Base-by-base conservation (phyloP, 331 rosid species). In the Pyracantha coccinea region DNA sequence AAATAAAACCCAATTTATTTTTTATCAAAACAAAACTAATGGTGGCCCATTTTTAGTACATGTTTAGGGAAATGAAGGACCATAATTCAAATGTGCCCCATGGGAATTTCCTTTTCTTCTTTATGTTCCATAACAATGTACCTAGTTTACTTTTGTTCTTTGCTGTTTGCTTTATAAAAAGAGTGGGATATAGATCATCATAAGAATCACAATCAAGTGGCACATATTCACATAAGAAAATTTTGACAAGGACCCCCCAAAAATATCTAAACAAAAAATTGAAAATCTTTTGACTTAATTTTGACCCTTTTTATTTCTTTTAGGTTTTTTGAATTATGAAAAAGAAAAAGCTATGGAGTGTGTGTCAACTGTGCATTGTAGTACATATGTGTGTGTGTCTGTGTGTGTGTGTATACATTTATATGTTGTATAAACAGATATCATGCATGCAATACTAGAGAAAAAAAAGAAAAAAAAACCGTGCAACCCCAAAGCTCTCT, bases 221-320 rank as follows among this genome's bases (percentile, higher is more conserved):
- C 55, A 5, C 55, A 50, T 13, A 3, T 50, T 50, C 15, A 50
- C 15, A 50, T 12, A 50, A 2, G 20, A 13, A 50, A 38, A 24
- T 66, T 11, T 8, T 29, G 78, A 75, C 50, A 17, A 71, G 77
- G 13, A 66, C 45, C 77, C 83, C 28, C 28, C 28, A 2, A 27
- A 79, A 79, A 74, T 29, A 73, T 79, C 75, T 66, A 79, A 60
- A 41, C 47, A 8, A 66, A 27, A 27, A 79, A 69, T 58, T 16
- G 47, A 55, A 57, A 58, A 21, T 50, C 59, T 67, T 78, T 57
- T 79, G 65, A 73, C 75, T 62, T 73, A 31, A 31, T 27, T 27
- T 27, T 27, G n/a, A 27, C 28, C 28, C 65, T 47, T 25, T 68
- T n/a, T 31, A 69, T 20, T 73, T 79, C 66, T 73, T 79, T 62